These are phyloP conservation scores for Agaricus sinodeliciosus DNA, from an alignment of 768 basidiomycete species.

Conservation along the genomic window DNA sequence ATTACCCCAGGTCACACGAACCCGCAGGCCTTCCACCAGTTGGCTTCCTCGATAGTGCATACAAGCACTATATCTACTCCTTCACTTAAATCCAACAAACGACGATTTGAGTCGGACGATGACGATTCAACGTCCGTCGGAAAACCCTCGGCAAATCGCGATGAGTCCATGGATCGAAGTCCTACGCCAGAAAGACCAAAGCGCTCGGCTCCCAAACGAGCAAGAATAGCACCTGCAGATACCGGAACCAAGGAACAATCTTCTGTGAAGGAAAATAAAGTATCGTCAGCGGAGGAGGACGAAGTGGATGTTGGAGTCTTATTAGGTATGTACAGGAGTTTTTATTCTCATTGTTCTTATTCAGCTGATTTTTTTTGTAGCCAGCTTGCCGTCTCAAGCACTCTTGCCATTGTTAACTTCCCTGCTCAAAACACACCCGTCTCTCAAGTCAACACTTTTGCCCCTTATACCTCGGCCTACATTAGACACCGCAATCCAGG, in stretches of 20 bases:
- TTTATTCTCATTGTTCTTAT: not conserved
- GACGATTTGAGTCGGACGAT: constrained; percentile 67
- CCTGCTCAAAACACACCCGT: constrained; percentile 60
- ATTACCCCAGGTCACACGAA: constrained; percentile 42
- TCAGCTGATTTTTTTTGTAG: constrained; percentile 30
- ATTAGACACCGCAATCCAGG: constrained; percentile 65
- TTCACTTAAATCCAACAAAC: constrained; percentile 44
- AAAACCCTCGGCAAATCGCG: constrained; percentile 31
- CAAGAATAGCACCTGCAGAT: constrained; percentile 34
- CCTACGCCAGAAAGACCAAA: constrained; percentile 78
- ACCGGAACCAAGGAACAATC: constrained; percentile 34
- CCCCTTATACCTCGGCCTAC: constrained; percentile 83
- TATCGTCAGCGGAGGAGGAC: constrained; percentile 35
- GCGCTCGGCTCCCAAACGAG: constrained; percentile 63
- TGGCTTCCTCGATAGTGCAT: constrained; percentile 45
- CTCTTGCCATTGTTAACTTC: constrained; percentile 68
- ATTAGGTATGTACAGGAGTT: constrained; percentile 47
- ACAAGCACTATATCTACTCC: constrained; percentile 17
- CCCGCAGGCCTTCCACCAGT: constrained; percentile 47
- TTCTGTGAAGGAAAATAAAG: constrained; percentile 43
- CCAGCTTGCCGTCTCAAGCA: constrained; percentile 73
- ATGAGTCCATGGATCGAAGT: constrained; percentile 79
- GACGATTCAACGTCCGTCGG: constrained; percentile 31
- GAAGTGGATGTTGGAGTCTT: constrained; percentile 78
- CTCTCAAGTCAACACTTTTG: constrained; percentile 63